Conservation (phyloP, 257 asterid species). For the Solanum dulcamara region DNA sequence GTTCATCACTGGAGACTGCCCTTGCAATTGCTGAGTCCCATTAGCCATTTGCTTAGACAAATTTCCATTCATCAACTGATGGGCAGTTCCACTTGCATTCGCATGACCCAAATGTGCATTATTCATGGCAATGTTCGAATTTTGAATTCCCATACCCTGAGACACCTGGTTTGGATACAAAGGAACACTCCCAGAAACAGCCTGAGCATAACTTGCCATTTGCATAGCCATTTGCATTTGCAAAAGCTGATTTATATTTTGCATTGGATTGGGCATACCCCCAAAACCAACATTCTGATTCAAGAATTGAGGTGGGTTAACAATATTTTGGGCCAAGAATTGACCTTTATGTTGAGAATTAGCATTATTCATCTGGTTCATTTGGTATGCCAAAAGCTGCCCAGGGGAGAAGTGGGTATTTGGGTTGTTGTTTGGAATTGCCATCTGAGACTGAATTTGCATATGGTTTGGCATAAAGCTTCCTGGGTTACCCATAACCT, state of each 20-base stretch:
- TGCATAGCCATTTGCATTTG: conserved; percentile 39
- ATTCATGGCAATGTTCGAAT: conserved; percentile 23
- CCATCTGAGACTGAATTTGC: conserved; percentile 41
- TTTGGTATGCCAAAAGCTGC: conserved; percentile 32
- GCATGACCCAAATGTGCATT: conserved; percentile 22
- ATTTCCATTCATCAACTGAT: conserved; percentile 21
- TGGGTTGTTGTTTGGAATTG: conserved; percentile 27
- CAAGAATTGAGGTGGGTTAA: conserved; percentile 29
- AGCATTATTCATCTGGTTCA: conserved; percentile 15
- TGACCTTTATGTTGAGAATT: conserved; percentile 19
- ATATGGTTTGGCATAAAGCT: conserved; percentile 22
- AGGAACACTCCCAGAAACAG: conserved; percentile 1
- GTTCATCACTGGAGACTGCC: conserved; percentile 1
- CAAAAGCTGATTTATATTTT: conserved; percentile 42
- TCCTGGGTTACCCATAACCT: conserved; percentile 40
- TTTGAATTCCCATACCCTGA: conserved; percentile 19
- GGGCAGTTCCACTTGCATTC: conserved; percentile 23
- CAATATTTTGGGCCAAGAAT: conserved; percentile 25
- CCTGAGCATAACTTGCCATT: conserved; percentile 21
- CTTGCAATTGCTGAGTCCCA: conserved; percentile 16
- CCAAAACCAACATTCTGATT: conserved; percentile 13
- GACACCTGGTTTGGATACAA: not conserved
- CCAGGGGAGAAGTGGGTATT: conserved; percentile 24
- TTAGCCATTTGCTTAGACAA: conserved; percentile 16
- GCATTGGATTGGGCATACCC: conserved; percentile 37